A percentile compares a stretch with the other conserved stretches of the same genome.
phyloP scores from a whole-genome alignment of 176 grass and related monocot species.

The Elymus sibiricus region DNA sequence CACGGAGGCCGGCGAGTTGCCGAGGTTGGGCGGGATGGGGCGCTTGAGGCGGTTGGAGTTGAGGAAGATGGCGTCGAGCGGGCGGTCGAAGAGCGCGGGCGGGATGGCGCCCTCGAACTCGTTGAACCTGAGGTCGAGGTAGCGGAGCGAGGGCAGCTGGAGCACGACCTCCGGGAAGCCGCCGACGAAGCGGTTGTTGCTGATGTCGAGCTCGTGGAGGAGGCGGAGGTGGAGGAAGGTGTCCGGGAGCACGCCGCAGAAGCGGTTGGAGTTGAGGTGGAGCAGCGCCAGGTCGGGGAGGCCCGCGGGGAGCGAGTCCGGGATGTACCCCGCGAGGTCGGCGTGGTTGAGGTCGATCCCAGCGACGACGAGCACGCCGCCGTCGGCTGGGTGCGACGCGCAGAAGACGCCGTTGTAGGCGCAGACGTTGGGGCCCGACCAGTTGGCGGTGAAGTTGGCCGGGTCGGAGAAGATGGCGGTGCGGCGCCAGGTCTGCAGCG shows the following conservation, averaged over 20 bases:
- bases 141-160: conserved; percentile 17
- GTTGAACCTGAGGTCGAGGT: conserved; percentile 67
- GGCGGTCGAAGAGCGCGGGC: conserved; percentile 56
- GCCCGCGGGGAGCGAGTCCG: neutral
- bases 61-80: conserved; percentile 95
- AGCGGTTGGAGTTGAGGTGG: conserved; percentile 91
- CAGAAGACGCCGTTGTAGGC: conserved; percentile 55
- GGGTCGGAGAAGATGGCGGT: conserved; percentile 65
- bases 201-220: conserved; percentile 70
- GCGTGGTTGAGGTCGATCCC: conserved; percentile 63
- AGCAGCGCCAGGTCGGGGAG: conserved; percentile 68
- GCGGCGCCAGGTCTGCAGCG: conserved; percentile 49
- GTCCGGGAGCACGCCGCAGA: conserved; percentile 61
- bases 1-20: conserved; percentile 34
- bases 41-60: conserved; percentile 50
- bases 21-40: conserved; percentile 36
- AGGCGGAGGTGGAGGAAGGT: conserved; percentile 39
- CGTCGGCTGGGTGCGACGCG: conserved; percentile 25
- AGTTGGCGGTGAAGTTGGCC: conserved; percentile 48
- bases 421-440: conserved; percentile 52
- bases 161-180: conserved; percentile 32
- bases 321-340: conserved; percentile 48
- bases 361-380: conserved; percentile 24
- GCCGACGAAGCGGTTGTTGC: conserved; percentile 64
- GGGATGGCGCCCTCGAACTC: conserved; percentile 43